phyloP scores from a whole-genome alignment of 768 basidiomycete genomes.

The Termitomyces sp. region DNA sequence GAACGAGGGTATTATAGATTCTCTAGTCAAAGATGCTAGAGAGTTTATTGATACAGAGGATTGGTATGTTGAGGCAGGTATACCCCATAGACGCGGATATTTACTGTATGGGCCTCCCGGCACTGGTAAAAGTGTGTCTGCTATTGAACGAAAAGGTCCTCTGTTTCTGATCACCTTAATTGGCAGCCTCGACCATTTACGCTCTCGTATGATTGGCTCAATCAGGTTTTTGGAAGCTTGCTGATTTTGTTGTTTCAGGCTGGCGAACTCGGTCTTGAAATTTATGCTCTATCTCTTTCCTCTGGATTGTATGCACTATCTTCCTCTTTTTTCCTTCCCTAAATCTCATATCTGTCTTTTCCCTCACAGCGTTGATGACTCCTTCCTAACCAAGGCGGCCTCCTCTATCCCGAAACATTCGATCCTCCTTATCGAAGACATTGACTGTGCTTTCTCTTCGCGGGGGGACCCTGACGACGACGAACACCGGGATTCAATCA shows the following conservation, averaged over 20 bases:
- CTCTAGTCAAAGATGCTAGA: slow-evolving; percentile 41
- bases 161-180: slow-evolving; percentile 28
- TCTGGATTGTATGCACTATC: slow-evolving; percentile 33
- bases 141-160: background rate
- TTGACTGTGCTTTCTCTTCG: slow-evolving; percentile 53
- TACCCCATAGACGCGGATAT: slow-evolving; percentile 53
- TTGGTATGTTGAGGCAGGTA: slow-evolving; percentile 55
- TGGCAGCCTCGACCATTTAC: slow-evolving; percentile 48
- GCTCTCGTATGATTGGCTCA: slow-evolving; percentile 31
- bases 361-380: slow-evolving; percentile 37
- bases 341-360: background rate
- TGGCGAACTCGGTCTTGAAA: slow-evolving; percentile 76
- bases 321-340: background rate
- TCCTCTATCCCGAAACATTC: slow-evolving; percentile 43
- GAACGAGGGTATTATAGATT: slow-evolving; percentile 37
- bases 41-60: slow-evolving; percentile 49
- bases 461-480: slow-evolving; percentile 34
- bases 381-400: slow-evolving; percentile 38
- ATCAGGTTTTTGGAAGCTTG: background rate
- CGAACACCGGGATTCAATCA: background rate
- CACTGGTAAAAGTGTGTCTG: slow-evolving; percentile 49
- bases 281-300: slow-evolving; percentile 58
- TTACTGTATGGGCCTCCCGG: slow-evolving; percentile 56
- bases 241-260: slow-evolving; percentile 22
- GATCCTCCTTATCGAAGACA: slow-evolving; percentile 56